phyloP scores from a whole-genome alignment of 2,329 filamentous ascomycete species.

The Dissoconium aciculare region DNA sequence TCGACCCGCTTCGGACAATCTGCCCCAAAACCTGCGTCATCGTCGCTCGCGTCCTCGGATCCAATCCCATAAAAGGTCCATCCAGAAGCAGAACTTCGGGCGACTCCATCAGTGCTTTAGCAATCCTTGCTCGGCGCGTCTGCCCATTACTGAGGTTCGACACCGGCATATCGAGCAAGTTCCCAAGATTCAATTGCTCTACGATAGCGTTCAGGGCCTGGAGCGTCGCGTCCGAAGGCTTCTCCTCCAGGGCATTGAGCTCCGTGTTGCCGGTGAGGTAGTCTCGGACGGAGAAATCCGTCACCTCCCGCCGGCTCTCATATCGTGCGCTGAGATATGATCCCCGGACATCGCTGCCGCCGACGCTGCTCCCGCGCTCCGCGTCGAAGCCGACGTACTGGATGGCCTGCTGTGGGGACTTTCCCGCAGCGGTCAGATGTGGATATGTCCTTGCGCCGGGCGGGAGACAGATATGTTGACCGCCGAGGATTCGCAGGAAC shows the following conservation, averaged over 20 bases:
- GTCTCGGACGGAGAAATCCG: conserved; percentile 70
- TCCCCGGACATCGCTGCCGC: conserved; percentile 46
- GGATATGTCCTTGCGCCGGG: conserved; percentile 65
- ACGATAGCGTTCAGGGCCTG: conserved; percentile 48
- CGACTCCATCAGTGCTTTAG: conserved; percentile 61
- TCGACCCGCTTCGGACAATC: conserved; percentile 50
- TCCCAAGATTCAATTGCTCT: conserved; percentile 50
- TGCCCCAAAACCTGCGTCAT: conserved; percentile 56
- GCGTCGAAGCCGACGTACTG: conserved; percentile 83
- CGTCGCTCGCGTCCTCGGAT: conserved; percentile 61
- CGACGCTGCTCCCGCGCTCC: conserved; percentile 42
- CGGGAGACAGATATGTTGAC: conserved; percentile 60
- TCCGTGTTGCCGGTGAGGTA: conserved; percentile 72
- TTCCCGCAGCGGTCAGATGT: conserved; percentile 47
- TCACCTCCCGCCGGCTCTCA: conserved; percentile 71
- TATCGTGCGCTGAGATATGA: conserved; percentile 83
- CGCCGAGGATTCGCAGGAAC: conserved; percentile 64
- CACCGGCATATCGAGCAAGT: conserved; percentile 65
- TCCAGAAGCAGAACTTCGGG: conserved; percentile 78
- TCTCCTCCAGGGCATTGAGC: conserved; percentile 54
- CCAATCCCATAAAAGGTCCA: conserved; percentile 91
- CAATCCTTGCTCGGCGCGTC: conserved; percentile 72
- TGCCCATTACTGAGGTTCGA: conserved; percentile 89
- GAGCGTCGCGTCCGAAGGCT: conserved; percentile 28
- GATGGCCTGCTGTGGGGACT: conserved; percentile 52